phyloP scores from a whole-genome alignment of 805 yeast species.

The Yarrowia porcina region DNA sequence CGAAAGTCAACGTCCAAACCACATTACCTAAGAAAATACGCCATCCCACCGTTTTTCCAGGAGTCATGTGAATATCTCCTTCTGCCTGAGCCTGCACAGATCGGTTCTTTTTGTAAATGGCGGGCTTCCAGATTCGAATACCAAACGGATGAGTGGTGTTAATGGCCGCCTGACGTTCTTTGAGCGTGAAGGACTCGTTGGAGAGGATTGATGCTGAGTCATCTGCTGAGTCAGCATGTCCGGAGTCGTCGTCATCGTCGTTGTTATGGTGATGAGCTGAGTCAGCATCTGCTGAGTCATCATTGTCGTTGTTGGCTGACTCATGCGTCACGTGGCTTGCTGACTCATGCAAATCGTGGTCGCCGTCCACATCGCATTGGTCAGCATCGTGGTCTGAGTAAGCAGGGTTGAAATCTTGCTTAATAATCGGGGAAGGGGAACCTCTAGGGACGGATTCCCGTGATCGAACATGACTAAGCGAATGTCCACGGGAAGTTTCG shows the following conservation, averaged over 20 bases:
- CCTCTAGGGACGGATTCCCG: neutral
- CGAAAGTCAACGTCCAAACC: conserved; percentile 73
- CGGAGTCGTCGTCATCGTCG: conserved; percentile 39
- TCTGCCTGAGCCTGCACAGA: conserved; percentile 90
- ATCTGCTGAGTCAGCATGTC: conserved; percentile 33
- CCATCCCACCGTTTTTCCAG: conserved; percentile 52
- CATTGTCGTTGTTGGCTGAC: neutral
- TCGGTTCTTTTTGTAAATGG: conserved; percentile 85
- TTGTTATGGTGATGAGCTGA: conserved; percentile 18
- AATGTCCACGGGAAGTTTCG: neutral
- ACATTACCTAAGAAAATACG: conserved; percentile 65
- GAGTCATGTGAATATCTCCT: conserved; percentile 82
- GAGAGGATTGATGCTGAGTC: conserved; percentile 37
- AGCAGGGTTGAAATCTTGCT: neutral
- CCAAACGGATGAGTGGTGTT: conserved; percentile 97
- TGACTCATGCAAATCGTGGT: neutral
- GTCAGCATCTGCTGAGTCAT: neutral
- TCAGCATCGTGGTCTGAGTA: neutral
- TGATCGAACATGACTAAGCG: neutral
- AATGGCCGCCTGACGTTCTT: conserved; percentile 94
- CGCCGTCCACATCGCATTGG: neutral
- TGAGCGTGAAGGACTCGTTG: conserved; percentile 76
- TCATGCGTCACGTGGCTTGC: neutral
- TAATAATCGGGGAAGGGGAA: neutral
- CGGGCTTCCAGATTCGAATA: conserved; percentile 98